phyloP scores from a whole-genome alignment of 2,329 filamentous ascomycete species.

The Fusarium udum region DNA sequence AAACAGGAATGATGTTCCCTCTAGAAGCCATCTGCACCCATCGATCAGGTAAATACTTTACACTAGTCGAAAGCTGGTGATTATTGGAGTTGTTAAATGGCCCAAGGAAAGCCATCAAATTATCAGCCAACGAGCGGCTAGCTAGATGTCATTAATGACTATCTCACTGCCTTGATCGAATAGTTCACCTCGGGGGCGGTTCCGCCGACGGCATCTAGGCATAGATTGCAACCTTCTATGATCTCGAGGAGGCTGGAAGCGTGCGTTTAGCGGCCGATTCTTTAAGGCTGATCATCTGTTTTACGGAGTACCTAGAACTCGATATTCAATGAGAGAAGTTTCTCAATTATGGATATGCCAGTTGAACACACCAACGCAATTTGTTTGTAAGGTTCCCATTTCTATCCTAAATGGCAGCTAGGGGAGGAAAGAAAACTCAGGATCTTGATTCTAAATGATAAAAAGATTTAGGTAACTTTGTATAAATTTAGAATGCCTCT shows the following conservation, averaged over 20 bases:
- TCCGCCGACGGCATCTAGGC: not conserved
- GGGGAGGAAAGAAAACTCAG: too few relatives aligned
- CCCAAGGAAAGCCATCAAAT: not conserved
- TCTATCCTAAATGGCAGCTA: not conserved
- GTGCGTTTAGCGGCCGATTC: slow-evolving; percentile 3
- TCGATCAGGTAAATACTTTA: not conserved
- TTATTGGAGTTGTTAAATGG: slow-evolving; percentile 8
- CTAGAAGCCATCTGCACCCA: slow-evolving; percentile 4
- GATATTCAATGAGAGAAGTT: not conserved
- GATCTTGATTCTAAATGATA: too few relatives aligned
- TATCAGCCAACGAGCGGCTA: slow-evolving; percentile 11
- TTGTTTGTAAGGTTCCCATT: not conserved
- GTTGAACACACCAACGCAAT: not conserved
- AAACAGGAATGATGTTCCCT: slow-evolving; percentile 11
- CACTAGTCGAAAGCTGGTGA: slow-evolving; percentile 30
- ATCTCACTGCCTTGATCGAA: not conserved
- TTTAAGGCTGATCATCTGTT: slow-evolving; percentile 4
- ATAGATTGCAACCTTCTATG: not conserved
- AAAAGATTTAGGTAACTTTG: too few relatives aligned
- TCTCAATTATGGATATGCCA: not conserved
- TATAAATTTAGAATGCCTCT: too few relatives aligned
- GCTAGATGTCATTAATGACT: slow-evolving; percentile 22
- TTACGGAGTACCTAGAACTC: not conserved
- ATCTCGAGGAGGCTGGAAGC: slow-evolving; percentile 7
- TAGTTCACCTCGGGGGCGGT: not conserved